Conservation (phyloP, 371 early-diverging fungal genomes). For the Amoeboaphelidium occidentale region DNA sequence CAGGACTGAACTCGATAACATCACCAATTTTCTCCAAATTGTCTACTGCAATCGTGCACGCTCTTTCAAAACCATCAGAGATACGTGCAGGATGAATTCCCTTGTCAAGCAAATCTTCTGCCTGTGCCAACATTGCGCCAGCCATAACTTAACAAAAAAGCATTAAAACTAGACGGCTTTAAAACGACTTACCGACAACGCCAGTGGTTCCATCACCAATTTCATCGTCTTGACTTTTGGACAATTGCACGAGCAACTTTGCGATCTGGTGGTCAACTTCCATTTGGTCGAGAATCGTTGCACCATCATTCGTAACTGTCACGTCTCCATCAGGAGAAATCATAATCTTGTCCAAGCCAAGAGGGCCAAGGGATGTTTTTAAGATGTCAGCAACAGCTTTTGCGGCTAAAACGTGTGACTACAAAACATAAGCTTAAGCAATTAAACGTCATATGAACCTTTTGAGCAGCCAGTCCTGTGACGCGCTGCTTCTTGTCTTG, state of each 20-base stretch:
- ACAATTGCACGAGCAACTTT: conserved; percentile 89
- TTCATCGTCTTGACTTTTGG: conserved; percentile 98
- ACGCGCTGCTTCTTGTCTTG: conserved; percentile 67
- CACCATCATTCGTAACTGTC: conserved; percentile 99
- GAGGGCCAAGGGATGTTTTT: conserved; percentile 97
- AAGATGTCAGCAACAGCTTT: conserved; percentile 87
- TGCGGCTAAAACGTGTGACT: conserved; percentile 94
- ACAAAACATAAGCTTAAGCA: conserved; percentile 3
- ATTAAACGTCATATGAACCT: conserved; percentile 25
- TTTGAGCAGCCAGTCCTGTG: conserved; percentile 68
- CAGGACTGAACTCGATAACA: conserved; percentile 53
- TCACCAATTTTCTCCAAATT: conserved; percentile 83
- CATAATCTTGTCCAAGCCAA: conserved; percentile 97
- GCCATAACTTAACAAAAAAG: conserved; percentile 65
- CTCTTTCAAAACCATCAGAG: conserved; percentile 94
- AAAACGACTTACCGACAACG: conserved; percentile 84
- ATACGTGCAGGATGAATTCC: conserved; percentile 99
- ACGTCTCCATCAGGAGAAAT: conserved; percentile 98
- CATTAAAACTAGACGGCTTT: no score
- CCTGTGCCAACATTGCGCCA: conserved; percentile 90
- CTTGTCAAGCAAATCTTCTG: conserved; percentile 77
- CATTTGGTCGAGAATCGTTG: conserved; percentile 98
- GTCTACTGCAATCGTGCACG: conserved; percentile 71
- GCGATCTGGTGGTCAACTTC: conserved; percentile 96
- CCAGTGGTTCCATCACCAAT: conserved; percentile 99